Conservation (phyloP, 164 flowering plant genomes). For the Piper betle region DNA sequence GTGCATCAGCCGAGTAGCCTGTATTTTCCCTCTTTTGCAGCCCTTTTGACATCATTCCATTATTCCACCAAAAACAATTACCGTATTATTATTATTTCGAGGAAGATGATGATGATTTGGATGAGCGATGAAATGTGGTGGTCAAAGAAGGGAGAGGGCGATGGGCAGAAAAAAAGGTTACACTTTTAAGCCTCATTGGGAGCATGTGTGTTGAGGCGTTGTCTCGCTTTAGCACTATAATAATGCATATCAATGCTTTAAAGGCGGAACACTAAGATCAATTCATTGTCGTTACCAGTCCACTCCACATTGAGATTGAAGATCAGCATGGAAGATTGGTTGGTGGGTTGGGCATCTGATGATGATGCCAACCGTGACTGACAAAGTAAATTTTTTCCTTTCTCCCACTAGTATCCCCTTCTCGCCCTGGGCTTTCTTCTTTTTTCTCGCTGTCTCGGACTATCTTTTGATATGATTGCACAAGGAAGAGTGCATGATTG, state of each 20-base stretch:
- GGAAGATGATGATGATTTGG: not conserved
- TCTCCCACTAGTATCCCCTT: not conserved
- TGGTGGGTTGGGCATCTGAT: conserved; percentile 1
- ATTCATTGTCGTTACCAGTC: not conserved
- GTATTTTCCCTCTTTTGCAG: no score
- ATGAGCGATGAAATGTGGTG: not conserved
- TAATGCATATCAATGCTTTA: not conserved
- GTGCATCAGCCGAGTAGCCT: not conserved
- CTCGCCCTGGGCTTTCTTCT: not conserved
- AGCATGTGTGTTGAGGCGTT: not conserved
- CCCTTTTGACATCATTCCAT: not conserved
- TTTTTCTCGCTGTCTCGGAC: not conserved
- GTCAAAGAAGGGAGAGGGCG: not conserved
- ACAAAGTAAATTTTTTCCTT: not conserved
- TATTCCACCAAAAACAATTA: not conserved
- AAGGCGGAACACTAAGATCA: not conserved
- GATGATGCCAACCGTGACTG: not conserved
- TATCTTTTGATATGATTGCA: conserved; percentile 8
- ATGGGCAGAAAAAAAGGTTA: not conserved
- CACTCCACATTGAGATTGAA: not conserved
- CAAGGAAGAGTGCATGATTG: conserved; percentile 11
- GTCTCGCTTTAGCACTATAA: not conserved
- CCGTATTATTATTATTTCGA: not conserved
- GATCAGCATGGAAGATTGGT: not conserved
- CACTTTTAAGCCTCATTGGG: not conserved